Conservation (phyloP, 495 filamentous ascomycete genomes). For the Penicillium psychrofluorescens region DNA sequence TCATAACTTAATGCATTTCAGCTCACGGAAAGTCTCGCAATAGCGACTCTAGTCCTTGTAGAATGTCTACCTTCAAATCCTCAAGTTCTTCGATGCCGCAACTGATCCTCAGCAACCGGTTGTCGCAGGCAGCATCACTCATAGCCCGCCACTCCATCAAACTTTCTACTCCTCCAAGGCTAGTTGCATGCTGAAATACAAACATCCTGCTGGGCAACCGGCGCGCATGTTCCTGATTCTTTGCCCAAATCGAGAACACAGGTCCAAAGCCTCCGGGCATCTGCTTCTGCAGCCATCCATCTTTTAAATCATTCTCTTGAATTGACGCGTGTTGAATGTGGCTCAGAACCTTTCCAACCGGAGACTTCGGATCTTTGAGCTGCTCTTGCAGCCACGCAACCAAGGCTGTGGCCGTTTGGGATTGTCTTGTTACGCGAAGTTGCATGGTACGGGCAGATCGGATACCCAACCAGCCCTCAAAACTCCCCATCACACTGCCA, state of each 20-base stretch:
- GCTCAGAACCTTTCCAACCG: no score
- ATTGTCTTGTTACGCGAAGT: slow-evolving; percentile 65
- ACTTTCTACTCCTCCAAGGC: slow-evolving; percentile 82
- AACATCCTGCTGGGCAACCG: slow-evolving; percentile 63
- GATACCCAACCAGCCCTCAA: slow-evolving; percentile 84
- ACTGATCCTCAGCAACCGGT: slow-evolving; percentile 64
- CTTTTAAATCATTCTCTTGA: no score
- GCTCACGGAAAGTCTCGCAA: no score
- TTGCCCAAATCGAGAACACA: slow-evolving; percentile 67
- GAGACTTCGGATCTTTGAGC: no score
- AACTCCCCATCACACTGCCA: slow-evolving; percentile 72
- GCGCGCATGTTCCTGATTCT: slow-evolving; percentile 48
- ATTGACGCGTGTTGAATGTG: no score
- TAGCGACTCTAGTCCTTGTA: slow-evolving; percentile 47
- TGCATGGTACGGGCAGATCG: slow-evolving; percentile 76
- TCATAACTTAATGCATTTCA: no score
- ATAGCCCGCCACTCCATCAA: slow-evolving; percentile 63
- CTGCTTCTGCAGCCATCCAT: slow-evolving; percentile 68
- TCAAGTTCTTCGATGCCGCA: slow-evolving; percentile 74
- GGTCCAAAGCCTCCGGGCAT: slow-evolving; percentile 85
- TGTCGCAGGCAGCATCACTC: slow-evolving; percentile 63
- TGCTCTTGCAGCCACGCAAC: slow-evolving; percentile 68
- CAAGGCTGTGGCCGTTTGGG: slow-evolving; percentile 53
- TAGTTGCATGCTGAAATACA: slow-evolving; percentile 88
- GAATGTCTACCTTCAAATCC: slow-evolving; percentile 67